Evolutionary conservation across 2,329 filamentous ascomycete species (phyloP).

Genomic region (Aspergillus pseudoviridinutans): DNA sequence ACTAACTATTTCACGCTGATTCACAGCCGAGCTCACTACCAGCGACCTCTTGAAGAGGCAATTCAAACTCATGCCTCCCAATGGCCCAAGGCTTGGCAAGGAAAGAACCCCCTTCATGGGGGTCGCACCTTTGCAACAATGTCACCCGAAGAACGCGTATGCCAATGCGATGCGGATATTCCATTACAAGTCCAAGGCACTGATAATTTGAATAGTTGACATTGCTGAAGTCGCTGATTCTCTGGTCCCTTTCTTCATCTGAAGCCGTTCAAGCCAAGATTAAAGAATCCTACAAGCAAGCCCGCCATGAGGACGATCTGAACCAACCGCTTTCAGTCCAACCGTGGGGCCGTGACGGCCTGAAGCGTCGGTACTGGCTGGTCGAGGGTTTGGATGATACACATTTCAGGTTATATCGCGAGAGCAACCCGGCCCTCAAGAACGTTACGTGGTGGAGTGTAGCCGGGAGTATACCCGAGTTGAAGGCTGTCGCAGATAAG

Average conservation of each 20-base stretch:
- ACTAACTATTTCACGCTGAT: slow-evolving; percentile 26
- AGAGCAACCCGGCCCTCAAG: slow-evolving; percentile 76
- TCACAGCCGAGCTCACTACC: slow-evolving; percentile 81
- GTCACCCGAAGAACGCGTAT: slow-evolving; percentile 75
- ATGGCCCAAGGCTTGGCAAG: slow-evolving; percentile 82
- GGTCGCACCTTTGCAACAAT: slow-evolving; percentile 78
- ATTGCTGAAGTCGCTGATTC: slow-evolving; percentile 73
- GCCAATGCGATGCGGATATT: slow-evolving; percentile 18
- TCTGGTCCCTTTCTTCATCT: slow-evolving; percentile 88
- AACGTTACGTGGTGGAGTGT: slow-evolving; percentile 89
- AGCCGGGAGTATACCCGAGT: slow-evolving; percentile 83
- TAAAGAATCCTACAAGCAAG: slow-evolving; percentile 83
- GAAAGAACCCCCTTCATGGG: slow-evolving; percentile 76
- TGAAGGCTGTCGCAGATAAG: slow-evolving; percentile 70
- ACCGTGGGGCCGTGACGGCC: slow-evolving; percentile 82
- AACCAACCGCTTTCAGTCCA: slow-evolving; percentile 89
- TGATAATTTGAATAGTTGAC: slow-evolving; percentile 58
- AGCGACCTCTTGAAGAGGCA: slow-evolving; percentile 89
- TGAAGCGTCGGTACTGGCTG: slow-evolving; percentile 89
- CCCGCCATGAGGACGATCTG: slow-evolving; percentile 69
- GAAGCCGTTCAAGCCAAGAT: slow-evolving; percentile 77
- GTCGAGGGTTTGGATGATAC: slow-evolving; percentile 94
- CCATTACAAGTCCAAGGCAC: slow-evolving; percentile 2
- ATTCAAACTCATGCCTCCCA: slow-evolving; percentile 78
- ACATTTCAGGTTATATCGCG: slow-evolving; percentile 86